Evolutionary conservation across 176 grass and related monocot species (phyloP), one percentile per base, ranked within the genome.

Genomic region (Bonia amplexicaulis): DNA sequence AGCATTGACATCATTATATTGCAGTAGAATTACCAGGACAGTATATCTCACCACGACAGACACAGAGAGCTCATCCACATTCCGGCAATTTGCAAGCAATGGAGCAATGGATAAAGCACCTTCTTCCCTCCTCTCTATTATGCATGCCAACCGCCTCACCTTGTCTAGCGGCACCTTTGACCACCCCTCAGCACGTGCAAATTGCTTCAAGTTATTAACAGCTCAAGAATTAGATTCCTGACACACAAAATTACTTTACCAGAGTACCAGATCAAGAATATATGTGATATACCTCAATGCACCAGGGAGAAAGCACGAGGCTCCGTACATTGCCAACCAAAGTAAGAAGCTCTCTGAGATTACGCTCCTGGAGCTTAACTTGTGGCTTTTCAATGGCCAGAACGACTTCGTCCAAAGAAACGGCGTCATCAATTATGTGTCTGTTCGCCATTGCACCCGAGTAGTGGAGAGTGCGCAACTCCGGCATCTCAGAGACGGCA

Each of bases 271-370:
- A 88, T 76, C 29, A 74, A 69, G 33, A 83, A 69, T 19, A 53
- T 69, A 8, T 12, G 52, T 78, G 11, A 17, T 59, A 29, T 85
- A 92, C 90, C 90, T 92, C 87, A 51, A 89, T 89, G 84, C 90
- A 92, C 87, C 90, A 92, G n/a, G 90, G 74, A 14, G 90, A 92
- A 12, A 92, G 84, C 54, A 71, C 48, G 9, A 92, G 84, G 61
- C 69, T 86, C 27, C 37, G 80, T 61, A 27, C 79, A 69, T 92
- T 89, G 15, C 67, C 80, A 62, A 89, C 90, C 63, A 76, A 69
- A 37, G 52, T 25, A 62, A 92, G 74, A 58, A 89, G 87, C 75
- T 75, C 80, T 64, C 80, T 78, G n/a, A 89, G 57, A 73, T 85
- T 42, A 69, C 49, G 69, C 51, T 80, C 75, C 44, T 49, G 79